Conservation (phyloP, 192 early-diverging fungal genomes). For the Coemansia sp. region DNA sequence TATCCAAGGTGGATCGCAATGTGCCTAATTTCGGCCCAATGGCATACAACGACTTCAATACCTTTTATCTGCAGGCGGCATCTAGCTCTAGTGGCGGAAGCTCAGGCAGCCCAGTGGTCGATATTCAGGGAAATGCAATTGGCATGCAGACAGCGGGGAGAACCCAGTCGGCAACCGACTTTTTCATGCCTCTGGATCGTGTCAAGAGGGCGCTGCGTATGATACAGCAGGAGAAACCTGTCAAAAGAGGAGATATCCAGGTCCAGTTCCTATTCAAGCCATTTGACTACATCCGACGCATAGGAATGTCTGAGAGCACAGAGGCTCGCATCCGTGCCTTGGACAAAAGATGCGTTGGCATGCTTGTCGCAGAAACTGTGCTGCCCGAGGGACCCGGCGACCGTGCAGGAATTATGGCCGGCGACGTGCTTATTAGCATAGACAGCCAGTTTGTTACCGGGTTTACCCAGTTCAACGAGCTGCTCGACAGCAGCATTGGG, state of each 20-base stretch:
- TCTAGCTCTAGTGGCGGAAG: constrained; percentile 72
- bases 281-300: too few relatives aligned
- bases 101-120: constrained; percentile 73
- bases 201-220: too few relatives aligned
- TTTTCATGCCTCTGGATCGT: constrained; percentile 73
- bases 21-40: constrained; percentile 69
- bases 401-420: constrained; percentile 57
- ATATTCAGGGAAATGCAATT: constrained; percentile 72
- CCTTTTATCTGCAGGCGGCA: constrained; percentile 76
- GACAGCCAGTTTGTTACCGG: constrained; percentile 63
- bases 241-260: constrained; percentile 73
- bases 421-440: constrained; percentile 67
- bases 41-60: constrained; percentile 77
- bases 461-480: constrained; percentile 64
- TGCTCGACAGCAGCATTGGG: constrained; percentile 63
- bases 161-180: constrained; percentile 65
- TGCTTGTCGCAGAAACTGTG: too few relatives aligned
- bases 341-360: too few relatives aligned
- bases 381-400: constrained; percentile 71
- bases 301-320: too few relatives aligned
- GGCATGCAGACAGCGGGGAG: constrained; percentile 68
- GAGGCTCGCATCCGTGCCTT: constrained; percentile 16
- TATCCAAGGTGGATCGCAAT: constrained; percentile 71
- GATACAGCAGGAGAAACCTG: too few relatives aligned
- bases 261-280: constrained; percentile 65